Conservation (phyloP, 148 eudicot genomes). For the Tetragonia tetragonoides region DNA sequence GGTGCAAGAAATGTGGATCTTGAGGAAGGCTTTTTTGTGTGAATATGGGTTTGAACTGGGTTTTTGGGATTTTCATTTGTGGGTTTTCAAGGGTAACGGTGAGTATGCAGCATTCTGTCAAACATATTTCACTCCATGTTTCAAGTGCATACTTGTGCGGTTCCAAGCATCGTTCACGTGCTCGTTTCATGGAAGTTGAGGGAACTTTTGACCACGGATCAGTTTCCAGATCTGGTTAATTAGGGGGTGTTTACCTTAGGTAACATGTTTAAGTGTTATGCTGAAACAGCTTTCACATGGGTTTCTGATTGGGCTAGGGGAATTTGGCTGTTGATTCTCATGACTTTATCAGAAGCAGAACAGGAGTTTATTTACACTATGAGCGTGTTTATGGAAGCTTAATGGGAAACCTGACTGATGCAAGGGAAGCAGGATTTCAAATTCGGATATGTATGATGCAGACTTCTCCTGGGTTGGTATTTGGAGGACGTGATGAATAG, state of each 20-base stretch:
- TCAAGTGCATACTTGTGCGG: conserved; percentile 11
- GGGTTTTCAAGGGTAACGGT: conserved; percentile 34
- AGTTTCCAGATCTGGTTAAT: neutral
- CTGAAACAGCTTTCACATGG: conserved; percentile 4
- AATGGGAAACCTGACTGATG: neutral
- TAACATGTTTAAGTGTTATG: conserved; percentile 9
- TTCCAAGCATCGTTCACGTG: conserved; percentile 7
- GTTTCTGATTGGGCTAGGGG: neutral
- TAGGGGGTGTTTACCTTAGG: conserved; percentile 13
- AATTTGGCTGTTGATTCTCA: conserved; percentile 14
- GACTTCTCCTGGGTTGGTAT: neutral
- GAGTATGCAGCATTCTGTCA: neutral
- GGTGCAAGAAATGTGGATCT: conserved; percentile 83
- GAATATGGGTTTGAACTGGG: conserved; percentile 41
- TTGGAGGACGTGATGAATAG: conserved; percentile 6
- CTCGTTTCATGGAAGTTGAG: conserved; percentile 18
- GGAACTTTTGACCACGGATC: conserved; percentile 10
- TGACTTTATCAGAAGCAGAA: conserved; percentile 4
- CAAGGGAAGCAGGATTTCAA: neutral
- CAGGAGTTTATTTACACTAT: neutral
- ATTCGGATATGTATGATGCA: neutral
- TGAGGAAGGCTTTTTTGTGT: conserved; percentile 63
- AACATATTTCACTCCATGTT: conserved; percentile 5
- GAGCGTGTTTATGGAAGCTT: conserved; percentile 6
- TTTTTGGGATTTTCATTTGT: conserved; percentile 39